A percentile compares a stretch with the other conserved stretches of the same genome.
These are phyloP conservation scores for Phialophora tarda DNA, from an alignment of 2,329 filamentous ascomycete species.

Conservation along the genomic window DNA sequence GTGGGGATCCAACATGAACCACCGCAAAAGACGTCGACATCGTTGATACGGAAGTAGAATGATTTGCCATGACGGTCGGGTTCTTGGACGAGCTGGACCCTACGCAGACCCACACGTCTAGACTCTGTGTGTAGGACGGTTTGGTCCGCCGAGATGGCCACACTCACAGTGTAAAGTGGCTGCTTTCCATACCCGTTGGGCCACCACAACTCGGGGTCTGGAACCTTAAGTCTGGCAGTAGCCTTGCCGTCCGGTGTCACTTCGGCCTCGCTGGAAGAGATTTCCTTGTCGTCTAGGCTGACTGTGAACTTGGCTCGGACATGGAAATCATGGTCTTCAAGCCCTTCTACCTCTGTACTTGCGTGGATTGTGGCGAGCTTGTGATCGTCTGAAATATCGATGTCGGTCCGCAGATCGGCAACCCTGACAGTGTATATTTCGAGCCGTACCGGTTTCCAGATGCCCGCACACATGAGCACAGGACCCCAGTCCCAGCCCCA, in stretches of 20 bases:
- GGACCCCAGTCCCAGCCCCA: slow-evolving; percentile 78
- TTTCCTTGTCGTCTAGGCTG: slow-evolving; percentile 42
- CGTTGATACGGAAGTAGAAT: slow-evolving; percentile 70
- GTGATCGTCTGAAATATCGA: slow-evolving; percentile 49
- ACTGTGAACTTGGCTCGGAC: slow-evolving; percentile 44
- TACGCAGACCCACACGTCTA: slow-evolving; percentile 62
- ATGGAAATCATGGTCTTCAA: slow-evolving; percentile 18
- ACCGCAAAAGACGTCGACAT: slow-evolving; percentile 69
- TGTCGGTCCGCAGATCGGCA: slow-evolving; percentile 61
- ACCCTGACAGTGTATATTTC: slow-evolving; percentile 67
- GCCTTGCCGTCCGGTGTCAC: slow-evolving; percentile 46
- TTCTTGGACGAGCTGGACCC: slow-evolving; percentile 51
- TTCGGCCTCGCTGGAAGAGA: slow-evolving; percentile 52
- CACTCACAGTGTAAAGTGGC: slow-evolving; percentile 61
- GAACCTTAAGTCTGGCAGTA: slow-evolving; percentile 46
- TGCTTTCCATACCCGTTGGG: slow-evolving; percentile 65
- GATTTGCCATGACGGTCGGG: slow-evolving; percentile 62
- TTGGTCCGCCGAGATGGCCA: slow-evolving; percentile 47
- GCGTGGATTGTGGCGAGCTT: slow-evolving; percentile 48
- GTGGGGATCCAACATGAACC: slow-evolving; percentile 72
- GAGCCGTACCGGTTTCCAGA: slow-evolving; percentile 69
- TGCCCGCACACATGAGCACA: slow-evolving; percentile 65
- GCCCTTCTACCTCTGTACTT: slow-evolving; percentile 48
- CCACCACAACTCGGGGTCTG: slow-evolving; percentile 63
- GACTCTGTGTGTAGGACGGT: slow-evolving; percentile 52